Evolutionary conservation across 305 asterid species (phyloP).

Genomic region (Salvia sclarea): DNA sequence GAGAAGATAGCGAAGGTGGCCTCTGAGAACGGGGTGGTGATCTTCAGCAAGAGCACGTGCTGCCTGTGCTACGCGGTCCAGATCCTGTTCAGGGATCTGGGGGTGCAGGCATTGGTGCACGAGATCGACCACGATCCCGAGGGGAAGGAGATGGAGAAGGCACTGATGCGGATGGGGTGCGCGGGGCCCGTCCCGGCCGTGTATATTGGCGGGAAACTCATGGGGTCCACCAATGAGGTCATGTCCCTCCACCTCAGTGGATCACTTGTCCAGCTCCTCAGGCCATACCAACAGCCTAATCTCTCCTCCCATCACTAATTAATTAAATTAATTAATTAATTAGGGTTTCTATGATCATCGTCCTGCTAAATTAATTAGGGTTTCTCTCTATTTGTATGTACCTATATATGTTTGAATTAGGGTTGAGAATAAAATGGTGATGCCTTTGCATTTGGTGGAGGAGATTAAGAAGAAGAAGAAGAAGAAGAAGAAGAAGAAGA

Average conservation of each 20-base stretch:
- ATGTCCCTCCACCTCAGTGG: constrained; percentile 83
- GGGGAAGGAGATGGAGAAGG: constrained; percentile 64
- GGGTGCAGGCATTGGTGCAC: constrained; percentile 46
- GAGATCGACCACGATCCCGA: constrained; percentile 59
- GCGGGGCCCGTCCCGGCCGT: constrained; percentile 55
- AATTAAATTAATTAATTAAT: too few species aligned
- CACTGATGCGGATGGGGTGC: constrained; percentile 50
- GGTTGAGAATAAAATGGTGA: too few species aligned
- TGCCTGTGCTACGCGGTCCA: constrained; percentile 71
- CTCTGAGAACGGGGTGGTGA: constrained; percentile 58
- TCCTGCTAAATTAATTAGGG: too few species aligned
- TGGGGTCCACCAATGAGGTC: constrained; percentile 77
- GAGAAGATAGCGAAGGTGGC: constrained; percentile 56
- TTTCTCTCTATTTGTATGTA: background rate
- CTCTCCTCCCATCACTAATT: constrained; percentile 6
- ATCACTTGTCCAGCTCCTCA: constrained; percentile 51
- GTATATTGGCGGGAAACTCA: constrained; percentile 56
- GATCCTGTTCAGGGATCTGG: constrained; percentile 54
- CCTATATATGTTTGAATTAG: too few species aligned
- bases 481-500: too few species aligned
- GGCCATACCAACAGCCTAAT: constrained; percentile 39
- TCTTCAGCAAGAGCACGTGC: constrained; percentile 68
- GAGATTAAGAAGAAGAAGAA: too few species aligned
- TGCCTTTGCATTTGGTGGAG: too few species aligned
- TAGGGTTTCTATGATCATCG: too few species aligned